Conservation (phyloP, 345 rosid genomes). For the Arabis hirsuta region DNA sequence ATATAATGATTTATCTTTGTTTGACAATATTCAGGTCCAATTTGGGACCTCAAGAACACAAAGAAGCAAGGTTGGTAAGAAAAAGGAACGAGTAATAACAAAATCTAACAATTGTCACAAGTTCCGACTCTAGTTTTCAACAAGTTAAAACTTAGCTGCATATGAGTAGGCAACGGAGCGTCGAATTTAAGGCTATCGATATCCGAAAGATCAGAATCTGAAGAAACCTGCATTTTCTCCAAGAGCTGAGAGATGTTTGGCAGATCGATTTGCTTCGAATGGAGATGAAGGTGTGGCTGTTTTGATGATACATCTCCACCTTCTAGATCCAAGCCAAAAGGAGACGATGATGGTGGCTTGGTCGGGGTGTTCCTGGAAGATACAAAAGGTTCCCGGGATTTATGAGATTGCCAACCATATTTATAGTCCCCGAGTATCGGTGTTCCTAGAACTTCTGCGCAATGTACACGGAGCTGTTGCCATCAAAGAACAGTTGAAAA, state of each 20-base stretch:
- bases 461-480: constrained; percentile 89
- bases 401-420: constrained; percentile 89
- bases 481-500: constrained; percentile 19
- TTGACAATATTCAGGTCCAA: constrained; percentile 18
- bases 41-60: not conserved
- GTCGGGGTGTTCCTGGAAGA: constrained; percentile 32
- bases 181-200: constrained; percentile 58
- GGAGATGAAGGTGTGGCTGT: constrained; percentile 87
- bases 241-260: constrained; percentile 72
- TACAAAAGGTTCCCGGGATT: constrained; percentile 39
- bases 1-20: constrained; percentile 8
- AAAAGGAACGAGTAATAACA: not conserved
- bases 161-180: constrained; percentile 83
- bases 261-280: constrained; percentile 72
- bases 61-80: not conserved
- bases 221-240: constrained; percentile 42
- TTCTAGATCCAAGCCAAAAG: constrained; percentile 72
- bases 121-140: constrained; percentile 50
- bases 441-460: constrained; percentile 90
- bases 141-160: constrained; percentile 75
- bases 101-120: constrained; percentile 17
- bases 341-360: constrained; percentile 44
- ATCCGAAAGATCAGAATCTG: constrained; percentile 56
- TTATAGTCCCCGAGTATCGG: constrained; percentile 94
- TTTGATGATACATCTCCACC: constrained; percentile 71